phyloP scores from a whole-genome alignment of 2,329 filamentous ascomycete species.

The Tolypocladium nubicola region DNA sequence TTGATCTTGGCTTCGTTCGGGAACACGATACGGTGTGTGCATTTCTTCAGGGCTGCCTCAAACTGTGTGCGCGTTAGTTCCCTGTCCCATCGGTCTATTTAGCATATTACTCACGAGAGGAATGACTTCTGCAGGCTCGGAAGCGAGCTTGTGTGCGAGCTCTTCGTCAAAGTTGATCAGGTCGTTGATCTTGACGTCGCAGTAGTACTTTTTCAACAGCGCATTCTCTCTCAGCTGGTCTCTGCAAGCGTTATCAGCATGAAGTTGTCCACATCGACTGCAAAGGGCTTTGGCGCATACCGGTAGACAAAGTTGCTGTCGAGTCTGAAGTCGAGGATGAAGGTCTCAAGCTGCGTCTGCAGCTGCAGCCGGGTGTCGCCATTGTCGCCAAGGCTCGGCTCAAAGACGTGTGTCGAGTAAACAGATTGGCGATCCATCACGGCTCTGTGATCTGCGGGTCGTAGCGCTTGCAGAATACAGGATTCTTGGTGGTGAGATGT shows the following conservation, averaged over 20 bases:
- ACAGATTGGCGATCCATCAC: constrained; percentile 80
- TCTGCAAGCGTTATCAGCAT: constrained; percentile 35
- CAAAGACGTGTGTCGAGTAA: constrained; percentile 75
- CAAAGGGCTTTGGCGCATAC: constrained; percentile 32
- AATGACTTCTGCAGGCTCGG: constrained; percentile 85
- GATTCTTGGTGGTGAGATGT: neutral
- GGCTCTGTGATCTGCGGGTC: constrained; percentile 7
- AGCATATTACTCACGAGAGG: constrained; percentile 56
- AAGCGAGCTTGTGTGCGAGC: constrained; percentile 78
- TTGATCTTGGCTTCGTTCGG: constrained; percentile 53
- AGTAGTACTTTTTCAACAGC: constrained; percentile 86
- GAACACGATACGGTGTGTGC: constrained; percentile 88
- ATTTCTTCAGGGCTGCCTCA: constrained; percentile 78
- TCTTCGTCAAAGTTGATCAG: constrained; percentile 95
- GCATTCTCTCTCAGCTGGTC: constrained; percentile 95
- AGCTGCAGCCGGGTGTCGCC: constrained; percentile 62
- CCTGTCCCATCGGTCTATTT: neutral
- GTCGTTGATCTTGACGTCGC: constrained; percentile 91
- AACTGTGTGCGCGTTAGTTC: constrained; percentile 46
- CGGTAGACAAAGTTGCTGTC: constrained; percentile 94
- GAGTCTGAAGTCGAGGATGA: constrained; percentile 86
- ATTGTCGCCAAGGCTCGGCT: constrained; percentile 51
- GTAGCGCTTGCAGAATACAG: neutral
- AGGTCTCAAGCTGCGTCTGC: constrained; percentile 74
- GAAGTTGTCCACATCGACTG: neutral